Percentiles rank a stretch among this genome's conserved stretches.
phyloP scores from a whole-genome alignment of 306 rosid genomes.

The Cucurbita ficifolia region DNA sequence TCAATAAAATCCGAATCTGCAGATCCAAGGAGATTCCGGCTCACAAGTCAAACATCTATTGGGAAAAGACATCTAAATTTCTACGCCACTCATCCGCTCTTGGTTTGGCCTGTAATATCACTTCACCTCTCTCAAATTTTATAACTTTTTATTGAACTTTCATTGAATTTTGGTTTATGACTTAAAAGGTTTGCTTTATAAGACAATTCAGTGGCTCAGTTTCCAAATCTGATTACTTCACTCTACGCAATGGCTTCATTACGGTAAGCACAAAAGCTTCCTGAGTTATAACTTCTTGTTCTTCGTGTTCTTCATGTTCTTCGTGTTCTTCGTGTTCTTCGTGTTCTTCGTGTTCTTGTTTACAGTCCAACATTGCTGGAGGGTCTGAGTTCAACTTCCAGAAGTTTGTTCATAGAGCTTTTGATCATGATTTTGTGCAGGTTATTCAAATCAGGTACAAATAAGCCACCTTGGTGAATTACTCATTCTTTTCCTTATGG shows the following conservation, averaged over 20 bases:
- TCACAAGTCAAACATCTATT: slow-evolving; percentile 30
- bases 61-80: slow-evolving; percentile 46
- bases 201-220: slow-evolving; percentile 44
- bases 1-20: neutral
- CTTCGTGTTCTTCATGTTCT: neutral
- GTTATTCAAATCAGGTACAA: slow-evolving; percentile 43
- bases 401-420: slow-evolving; percentile 42
- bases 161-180: neutral
- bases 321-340: neutral
- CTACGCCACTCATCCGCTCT: slow-evolving; percentile 31
- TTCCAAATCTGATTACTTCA: slow-evolving; percentile 50
- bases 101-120: slow-evolving; percentile 41
- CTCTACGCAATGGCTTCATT: slow-evolving; percentile 52
- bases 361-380: slow-evolving; percentile 33
- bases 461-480: neutral
- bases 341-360: neutral
- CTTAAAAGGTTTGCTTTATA: slow-evolving; percentile 31
- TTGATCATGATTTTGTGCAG: slow-evolving; percentile 47
- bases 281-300: neutral
- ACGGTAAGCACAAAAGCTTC: slow-evolving; percentile 22
- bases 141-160: neutral
- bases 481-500: neutral
- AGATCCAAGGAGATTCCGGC: slow-evolving; percentile 51
- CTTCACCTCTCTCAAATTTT: neutral
- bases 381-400: slow-evolving; percentile 43